Evolutionary conservation across 768 basidiomycete species (phyloP).

Genomic region (Leccinum variicolor): DNA sequence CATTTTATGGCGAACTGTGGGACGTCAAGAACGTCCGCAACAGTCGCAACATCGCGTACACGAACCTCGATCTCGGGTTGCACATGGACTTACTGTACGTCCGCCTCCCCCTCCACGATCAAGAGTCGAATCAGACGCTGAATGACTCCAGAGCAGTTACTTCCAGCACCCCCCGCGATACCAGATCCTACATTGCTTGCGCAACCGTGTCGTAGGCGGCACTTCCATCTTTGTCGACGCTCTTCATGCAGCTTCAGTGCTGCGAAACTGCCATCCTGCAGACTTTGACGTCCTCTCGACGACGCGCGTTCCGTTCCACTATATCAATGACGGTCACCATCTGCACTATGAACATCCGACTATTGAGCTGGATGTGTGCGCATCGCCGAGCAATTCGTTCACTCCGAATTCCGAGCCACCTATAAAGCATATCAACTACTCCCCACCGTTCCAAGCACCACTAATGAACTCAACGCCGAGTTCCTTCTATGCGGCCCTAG

Average conservation of each 20-base stretch:
- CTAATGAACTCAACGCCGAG: constrained; percentile 49
- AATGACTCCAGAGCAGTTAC: constrained; percentile 51
- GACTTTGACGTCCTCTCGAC: constrained; percentile 57
- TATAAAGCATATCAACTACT: constrained; percentile 80
- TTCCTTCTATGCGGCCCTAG: constrained; percentile 61
- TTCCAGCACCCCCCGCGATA: constrained; percentile 89
- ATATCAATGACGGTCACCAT: constrained; percentile 87
- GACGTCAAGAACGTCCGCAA: constrained; percentile 74
- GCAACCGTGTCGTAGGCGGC: constrained; percentile 82
- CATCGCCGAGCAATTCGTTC: constrained; percentile 7
- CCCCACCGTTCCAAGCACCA: constrained; percentile 92
- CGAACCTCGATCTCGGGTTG: constrained; percentile 79
- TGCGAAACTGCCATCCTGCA: constrained; percentile 45
- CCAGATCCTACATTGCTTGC: constrained; percentile 88
- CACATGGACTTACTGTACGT: constrained; percentile 92
- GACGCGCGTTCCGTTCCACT: constrained; percentile 82
- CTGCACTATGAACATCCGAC: constrained; percentile 71
- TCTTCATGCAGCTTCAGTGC: constrained; percentile 53
- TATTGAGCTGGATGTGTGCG: constrained; percentile 52
- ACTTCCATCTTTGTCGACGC: constrained; percentile 86
- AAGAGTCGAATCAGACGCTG: background rate
- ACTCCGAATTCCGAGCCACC: constrained; percentile 8
- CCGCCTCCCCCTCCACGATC: background rate
- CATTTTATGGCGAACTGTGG: constrained; percentile 90
- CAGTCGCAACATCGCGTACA: constrained; percentile 92